Evolutionary conservation across 768 basidiomycete genomes (phyloP), one percentile per base, ranked within the genome.

Genomic region (Ramaria sp.): DNA sequence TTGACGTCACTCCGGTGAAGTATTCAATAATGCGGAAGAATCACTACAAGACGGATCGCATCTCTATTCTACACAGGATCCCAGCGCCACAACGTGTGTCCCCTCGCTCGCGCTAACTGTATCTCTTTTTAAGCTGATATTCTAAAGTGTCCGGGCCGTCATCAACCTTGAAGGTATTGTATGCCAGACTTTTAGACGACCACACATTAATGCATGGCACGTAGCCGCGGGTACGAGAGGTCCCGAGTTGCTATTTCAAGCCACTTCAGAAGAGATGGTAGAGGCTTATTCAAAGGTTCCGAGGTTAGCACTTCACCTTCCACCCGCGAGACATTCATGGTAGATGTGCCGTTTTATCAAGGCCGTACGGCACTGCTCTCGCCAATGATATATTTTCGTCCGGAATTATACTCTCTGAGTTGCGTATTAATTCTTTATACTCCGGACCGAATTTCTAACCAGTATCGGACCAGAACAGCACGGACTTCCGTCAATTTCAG

Each of bases 11-110:
- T 34, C 32, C 1, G 3, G 25, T 24, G 45, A 47, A 52, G 90
- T 98, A 57, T 96, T 95, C 72, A 97, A 97, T 60, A 78, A 95
- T 57, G 95, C 86, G 10, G 94, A 98, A 67, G 94, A 98, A 65
- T 90, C 86, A 1, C 70, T 98, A 28, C 95, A 97, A 66, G 95
- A 97, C 63, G 93, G 86, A 0, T 93, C 90, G 0, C 94, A 98
- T 68, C 72, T 96, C 3, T 98, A 85, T 66, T 83, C 92, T 5
- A 96, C 92, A 0, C 91, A 95, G 62, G 91, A 96, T 64, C 81
- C 79, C 15, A 74, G 74, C 56, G 82, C 79, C 27, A 65, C 74
- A 9, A 87, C 82, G 88, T 87, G 53, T 61, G 83, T 71, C 32
- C 32, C n/a, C 8, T 5, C 30, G 30, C 5, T 5, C 32, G 32